A percentile compares a stretch with the other conserved stretches of the same genome.
phyloP scores from a whole-genome alignment of 352 stramenopile genomes.

The Globisporangium parvum region DNA sequence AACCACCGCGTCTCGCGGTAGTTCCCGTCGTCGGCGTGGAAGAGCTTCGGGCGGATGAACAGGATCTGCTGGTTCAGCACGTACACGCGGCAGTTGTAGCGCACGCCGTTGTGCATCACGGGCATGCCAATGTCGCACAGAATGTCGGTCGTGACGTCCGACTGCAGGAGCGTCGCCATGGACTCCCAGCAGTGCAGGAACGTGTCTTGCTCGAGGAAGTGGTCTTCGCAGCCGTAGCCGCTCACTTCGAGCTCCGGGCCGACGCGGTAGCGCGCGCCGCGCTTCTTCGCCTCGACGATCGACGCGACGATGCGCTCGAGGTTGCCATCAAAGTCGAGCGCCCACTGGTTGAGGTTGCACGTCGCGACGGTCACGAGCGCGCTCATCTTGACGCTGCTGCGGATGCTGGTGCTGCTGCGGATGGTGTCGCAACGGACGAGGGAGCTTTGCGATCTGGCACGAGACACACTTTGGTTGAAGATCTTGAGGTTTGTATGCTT shows the following conservation, averaged over 20 bases:
- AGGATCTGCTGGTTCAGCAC: constrained; percentile 92
- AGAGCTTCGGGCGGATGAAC: constrained; percentile 91
- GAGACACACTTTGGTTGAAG: no score
- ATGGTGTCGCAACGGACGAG: no score
- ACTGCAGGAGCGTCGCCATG: constrained; percentile 81
- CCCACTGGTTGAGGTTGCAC: constrained; percentile 99
- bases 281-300: constrained; percentile 86
- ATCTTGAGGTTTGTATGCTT: no score
- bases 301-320: constrained; percentile 88
- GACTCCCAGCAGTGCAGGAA: constrained; percentile 97
- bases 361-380: constrained; percentile 93
- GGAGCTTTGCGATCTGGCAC: no score
- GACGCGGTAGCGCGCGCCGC: constrained; percentile 86
- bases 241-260: constrained; percentile 97
- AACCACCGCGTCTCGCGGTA: constrained; percentile 96
- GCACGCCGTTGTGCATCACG: constrained; percentile 92
- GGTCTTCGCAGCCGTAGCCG: constrained; percentile 98
- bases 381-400: constrained; percentile 40
- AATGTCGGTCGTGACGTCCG: constrained; percentile 89
- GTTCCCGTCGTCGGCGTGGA: constrained; percentile 96
- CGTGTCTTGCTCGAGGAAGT: constrained; percentile 98
- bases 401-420: not conserved
- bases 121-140: constrained; percentile 98
- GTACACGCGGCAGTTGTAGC: constrained; percentile 98
- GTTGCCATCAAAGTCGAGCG: constrained; percentile 98